These are phyloP conservation scores for Graphiopsis chlorocephala DNA, from an alignment of 2,329 filamentous ascomycete species.

Conservation along the genomic window DNA sequence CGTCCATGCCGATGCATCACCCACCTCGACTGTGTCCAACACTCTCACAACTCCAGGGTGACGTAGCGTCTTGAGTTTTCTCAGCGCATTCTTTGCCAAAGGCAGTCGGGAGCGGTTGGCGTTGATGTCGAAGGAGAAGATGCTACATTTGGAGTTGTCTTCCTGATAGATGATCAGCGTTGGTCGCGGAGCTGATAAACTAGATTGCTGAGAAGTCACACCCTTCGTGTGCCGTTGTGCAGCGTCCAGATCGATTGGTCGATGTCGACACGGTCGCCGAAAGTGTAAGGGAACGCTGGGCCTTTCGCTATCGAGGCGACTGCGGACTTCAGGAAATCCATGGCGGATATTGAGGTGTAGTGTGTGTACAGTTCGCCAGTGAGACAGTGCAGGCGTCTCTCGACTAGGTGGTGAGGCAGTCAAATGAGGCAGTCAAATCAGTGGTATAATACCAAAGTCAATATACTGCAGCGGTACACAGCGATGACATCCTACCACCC, in stretches of 20 bases:
- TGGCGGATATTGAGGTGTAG: constrained; percentile 39
- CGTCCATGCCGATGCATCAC: constrained; percentile 19
- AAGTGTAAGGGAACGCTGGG: constrained; percentile 85
- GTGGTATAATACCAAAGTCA: not conserved
- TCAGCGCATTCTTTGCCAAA: constrained; percentile 87
- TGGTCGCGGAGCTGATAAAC: not conserved
- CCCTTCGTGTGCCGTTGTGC: constrained; percentile 88
- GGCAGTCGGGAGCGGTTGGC: constrained; percentile 77
- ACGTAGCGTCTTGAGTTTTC: constrained; percentile 87
- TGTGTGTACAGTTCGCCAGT: not conserved
- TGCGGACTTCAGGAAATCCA: constrained; percentile 98
- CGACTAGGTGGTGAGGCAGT: not conserved
- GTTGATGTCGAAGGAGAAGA: constrained; percentile 90
- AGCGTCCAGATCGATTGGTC: constrained; percentile 96
- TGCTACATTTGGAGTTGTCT: constrained; percentile 89
- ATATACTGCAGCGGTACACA: not conserved
- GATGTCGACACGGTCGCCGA: constrained; percentile 88
- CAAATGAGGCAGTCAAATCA: not conserved
- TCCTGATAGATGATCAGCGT: constrained; percentile 59
- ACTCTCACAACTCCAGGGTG: constrained; percentile 95
- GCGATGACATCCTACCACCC: not conserved
- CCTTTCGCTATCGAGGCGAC: constrained; percentile 96
- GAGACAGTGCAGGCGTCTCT: not conserved
- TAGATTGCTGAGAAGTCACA: constrained; percentile 42
- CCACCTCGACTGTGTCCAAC: constrained; percentile 87